These are phyloP conservation scores for Elsinoe perseae DNA, from an alignment of 2,329 filamentous ascomycete species.

Conservation along the genomic window DNA sequence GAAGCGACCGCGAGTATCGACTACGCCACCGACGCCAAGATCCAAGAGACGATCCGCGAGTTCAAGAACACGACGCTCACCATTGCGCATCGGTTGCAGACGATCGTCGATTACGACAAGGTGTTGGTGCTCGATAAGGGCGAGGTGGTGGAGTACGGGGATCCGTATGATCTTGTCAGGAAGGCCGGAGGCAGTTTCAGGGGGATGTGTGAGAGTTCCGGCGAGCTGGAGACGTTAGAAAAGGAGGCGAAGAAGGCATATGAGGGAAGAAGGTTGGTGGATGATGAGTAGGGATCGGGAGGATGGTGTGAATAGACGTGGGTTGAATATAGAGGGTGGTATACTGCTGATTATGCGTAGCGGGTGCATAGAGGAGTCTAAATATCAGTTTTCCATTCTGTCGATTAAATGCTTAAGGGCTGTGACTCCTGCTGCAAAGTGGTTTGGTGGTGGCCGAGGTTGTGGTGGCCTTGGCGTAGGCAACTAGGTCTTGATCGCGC, in stretches of 20 bases:
- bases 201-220: conserved; percentile 62
- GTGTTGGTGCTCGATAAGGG: conserved; percentile 91
- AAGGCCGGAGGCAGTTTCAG: conserved; percentile 60
- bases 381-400: neutral
- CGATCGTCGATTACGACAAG: conserved; percentile 97
- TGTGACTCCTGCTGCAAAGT: too few relatives aligned
- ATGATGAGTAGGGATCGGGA: conserved; percentile 22
- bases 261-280: conserved; percentile 36
- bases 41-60: conserved; percentile 93
- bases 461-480: too few relatives aligned
- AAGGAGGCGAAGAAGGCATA: conserved; percentile 49
- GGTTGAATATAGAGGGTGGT: neutral
- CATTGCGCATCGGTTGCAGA: conserved; percentile 90
- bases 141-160: conserved; percentile 77
- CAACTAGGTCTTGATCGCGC: too few relatives aligned
- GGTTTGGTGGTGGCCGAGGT: too few relatives aligned
- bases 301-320: neutral
- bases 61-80: conserved; percentile 88
- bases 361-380: neutral
- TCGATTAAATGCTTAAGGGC: too few relatives aligned
- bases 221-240: conserved; percentile 51
- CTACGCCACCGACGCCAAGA: conserved; percentile 90
- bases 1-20: conserved; percentile 97
- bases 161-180: conserved; percentile 73
- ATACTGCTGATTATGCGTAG: neutral